Evolutionary conservation across 441 rosid genomes (phyloP).

Genomic region (Capsella rubella): DNA sequence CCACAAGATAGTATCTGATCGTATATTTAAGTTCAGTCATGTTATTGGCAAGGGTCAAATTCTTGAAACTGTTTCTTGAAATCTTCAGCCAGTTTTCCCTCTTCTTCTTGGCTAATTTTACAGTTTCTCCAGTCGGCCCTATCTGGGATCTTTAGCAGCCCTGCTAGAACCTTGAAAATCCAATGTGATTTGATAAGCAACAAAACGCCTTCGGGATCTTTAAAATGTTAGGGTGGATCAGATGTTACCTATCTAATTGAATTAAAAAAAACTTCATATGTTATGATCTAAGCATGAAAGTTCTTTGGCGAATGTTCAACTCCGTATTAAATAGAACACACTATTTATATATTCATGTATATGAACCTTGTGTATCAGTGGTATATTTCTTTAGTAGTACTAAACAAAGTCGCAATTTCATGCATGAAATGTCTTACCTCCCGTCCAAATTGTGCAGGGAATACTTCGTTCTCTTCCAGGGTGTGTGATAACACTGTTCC

Average conservation of each 20-base stretch:
- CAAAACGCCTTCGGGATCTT: neutral
- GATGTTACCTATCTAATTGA: slow-evolving; percentile 5
- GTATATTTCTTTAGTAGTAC: neutral
- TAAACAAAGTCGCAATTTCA: neutral
- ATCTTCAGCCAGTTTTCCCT: slow-evolving; percentile 59
- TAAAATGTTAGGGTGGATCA: neutral
- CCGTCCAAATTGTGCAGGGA: slow-evolving; percentile 94
- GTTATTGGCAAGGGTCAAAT: slow-evolving; percentile 57
- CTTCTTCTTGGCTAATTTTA: slow-evolving; percentile 73
- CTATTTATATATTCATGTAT: neutral
- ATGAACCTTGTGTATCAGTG: neutral
- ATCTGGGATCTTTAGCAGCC: slow-evolving; percentile 79
- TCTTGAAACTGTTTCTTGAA: slow-evolving; percentile 72
- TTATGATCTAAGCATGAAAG: slow-evolving; percentile 2
- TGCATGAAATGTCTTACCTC: slow-evolving; percentile 58
- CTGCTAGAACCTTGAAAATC: slow-evolving; percentile 78
- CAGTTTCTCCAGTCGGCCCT: slow-evolving; percentile 92
- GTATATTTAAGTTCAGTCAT: slow-evolving; percentile 1
- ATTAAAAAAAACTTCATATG: slow-evolving; percentile 23
- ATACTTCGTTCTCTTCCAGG: slow-evolving; percentile 75
- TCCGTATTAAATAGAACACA: slow-evolving; percentile 1
- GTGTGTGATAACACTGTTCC: slow-evolving; percentile 67
- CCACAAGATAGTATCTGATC: slow-evolving; percentile 11
- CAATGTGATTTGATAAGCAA: slow-evolving; percentile 9
- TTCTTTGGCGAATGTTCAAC: neutral